Percentiles rank a stretch among this genome's conserved stretches.
Conservation (phyloP, 371 early-diverging fungal genomes). For the Circinella minor region DNA sequence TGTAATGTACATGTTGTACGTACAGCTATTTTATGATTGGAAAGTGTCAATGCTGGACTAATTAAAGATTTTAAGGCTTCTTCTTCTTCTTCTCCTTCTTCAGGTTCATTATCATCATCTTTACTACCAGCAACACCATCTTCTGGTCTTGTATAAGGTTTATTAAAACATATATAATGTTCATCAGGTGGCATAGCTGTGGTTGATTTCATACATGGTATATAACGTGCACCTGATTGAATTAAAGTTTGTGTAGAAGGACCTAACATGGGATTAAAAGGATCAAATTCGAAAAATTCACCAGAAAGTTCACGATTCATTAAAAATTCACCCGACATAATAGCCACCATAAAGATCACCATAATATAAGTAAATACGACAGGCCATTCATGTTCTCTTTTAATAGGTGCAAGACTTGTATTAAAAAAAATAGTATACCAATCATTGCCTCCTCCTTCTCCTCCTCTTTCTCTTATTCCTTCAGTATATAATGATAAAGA, state of each 20-base stretch:
- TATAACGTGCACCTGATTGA: constrained; percentile 50
- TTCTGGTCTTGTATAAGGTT: not conserved
- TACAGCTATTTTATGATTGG: constrained; percentile 2
- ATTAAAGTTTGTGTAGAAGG: constrained; percentile 41
- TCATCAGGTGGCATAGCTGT: constrained; percentile 28
- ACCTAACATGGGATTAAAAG: constrained; percentile 31
- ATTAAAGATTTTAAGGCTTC: not conserved
- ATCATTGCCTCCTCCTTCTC: not conserved
- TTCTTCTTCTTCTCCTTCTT: constrained; percentile 7
- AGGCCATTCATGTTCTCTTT: constrained; percentile 21
- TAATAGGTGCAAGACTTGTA: constrained; percentile 10
- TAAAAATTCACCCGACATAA: constrained; percentile 30
- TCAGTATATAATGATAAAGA: no score
- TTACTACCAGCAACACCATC: constrained; percentile 10
- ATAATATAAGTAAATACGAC: constrained; percentile 22
- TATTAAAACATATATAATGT: constrained; percentile 34
- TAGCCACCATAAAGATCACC: constrained; percentile 11
- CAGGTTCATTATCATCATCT: constrained; percentile 13
- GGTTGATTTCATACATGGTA: constrained; percentile 55
- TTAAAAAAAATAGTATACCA: constrained; percentile 10
- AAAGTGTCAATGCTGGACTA: constrained; percentile 10
- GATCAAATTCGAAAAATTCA: constrained; percentile 29
- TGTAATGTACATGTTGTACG: constrained; percentile 38
- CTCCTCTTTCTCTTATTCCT: not conserved
- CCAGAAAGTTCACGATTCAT: constrained; percentile 21